A percentile compares a stretch with the other conserved stretches of the same genome.
These are phyloP conservation scores for Hyphopichia khmerensis DNA, from an alignment of 1,139 yeast genomes.

Conservation along the genomic window DNA sequence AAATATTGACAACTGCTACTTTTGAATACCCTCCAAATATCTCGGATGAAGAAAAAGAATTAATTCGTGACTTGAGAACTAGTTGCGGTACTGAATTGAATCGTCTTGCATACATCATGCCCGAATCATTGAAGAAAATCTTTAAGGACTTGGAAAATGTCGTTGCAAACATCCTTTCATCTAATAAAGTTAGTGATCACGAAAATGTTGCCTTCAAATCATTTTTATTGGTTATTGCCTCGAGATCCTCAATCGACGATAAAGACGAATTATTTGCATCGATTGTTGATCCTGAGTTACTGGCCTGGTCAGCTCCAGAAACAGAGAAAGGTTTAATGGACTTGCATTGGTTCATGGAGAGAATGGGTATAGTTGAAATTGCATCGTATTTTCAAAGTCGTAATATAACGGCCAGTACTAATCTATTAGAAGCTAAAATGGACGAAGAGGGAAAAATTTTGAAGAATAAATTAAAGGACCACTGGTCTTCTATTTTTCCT, in stretches of 20 bases:
- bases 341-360: constrained; percentile 96
- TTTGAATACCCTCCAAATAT: constrained; percentile 71
- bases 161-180: constrained; percentile 66
- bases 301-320: constrained; percentile 90
- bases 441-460: constrained; percentile 85
- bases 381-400: constrained; percentile 86
- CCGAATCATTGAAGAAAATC: constrained; percentile 80
- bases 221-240: constrained; percentile 85
- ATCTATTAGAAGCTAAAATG: constrained; percentile 75
- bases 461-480: constrained; percentile 76
- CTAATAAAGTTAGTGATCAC: constrained; percentile 78
- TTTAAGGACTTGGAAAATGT: constrained; percentile 81
- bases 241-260: constrained; percentile 70
- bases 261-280: constrained; percentile 75
- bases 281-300: constrained; percentile 88
- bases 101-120: constrained; percentile 90
- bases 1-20: constrained; percentile 84
- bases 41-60: constrained; percentile 72
- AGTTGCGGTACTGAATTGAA: constrained; percentile 95
- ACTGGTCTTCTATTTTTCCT: constrained; percentile 94
- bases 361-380: constrained; percentile 90
- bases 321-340: constrained; percentile 88
- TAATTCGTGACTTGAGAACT: constrained; percentile 82
- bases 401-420: constrained; percentile 74
- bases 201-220: constrained; percentile 94